phyloP scores from a whole-genome alignment of 371 early-diverging fungal species.

The Mucor piriformis region DNA sequence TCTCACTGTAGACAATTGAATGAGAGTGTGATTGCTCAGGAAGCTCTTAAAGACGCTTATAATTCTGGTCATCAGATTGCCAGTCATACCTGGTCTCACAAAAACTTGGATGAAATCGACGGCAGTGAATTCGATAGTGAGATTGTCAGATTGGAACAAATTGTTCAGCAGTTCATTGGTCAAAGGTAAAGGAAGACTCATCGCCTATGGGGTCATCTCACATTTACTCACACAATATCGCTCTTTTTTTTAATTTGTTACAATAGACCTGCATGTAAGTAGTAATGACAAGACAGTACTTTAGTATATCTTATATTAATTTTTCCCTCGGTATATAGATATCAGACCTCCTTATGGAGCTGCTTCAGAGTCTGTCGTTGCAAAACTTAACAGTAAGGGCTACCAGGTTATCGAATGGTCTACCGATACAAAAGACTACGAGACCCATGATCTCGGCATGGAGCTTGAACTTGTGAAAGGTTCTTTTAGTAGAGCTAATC shows the following conservation, averaged over 20 bases:
- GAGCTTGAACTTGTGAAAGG: constrained; percentile 20
- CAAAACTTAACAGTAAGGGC: constrained; percentile 36
- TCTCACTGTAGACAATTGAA: neutral
- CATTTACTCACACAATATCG: neutral
- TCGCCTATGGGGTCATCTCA: neutral
- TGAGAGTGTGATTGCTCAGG: constrained; percentile 3
- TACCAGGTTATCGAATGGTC: constrained; percentile 58
- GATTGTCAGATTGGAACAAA: constrained; percentile 31
- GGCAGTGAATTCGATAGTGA: constrained; percentile 25
- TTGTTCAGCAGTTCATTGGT: constrained; percentile 32
- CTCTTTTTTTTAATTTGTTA: neutral
- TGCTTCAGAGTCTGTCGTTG: constrained; percentile 23
- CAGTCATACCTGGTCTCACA: constrained; percentile 62
- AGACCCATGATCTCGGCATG: constrained; percentile 20
- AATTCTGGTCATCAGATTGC: constrained; percentile 56
- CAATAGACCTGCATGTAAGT: constrained; percentile 42
- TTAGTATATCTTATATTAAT: constrained; percentile 8
- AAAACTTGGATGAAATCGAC: constrained; percentile 27
- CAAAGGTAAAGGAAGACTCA: constrained; percentile 16
- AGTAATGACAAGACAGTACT: neutral
- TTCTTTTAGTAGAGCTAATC: neutral
- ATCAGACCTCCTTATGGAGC: constrained; percentile 54
- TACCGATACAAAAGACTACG: constrained; percentile 58
- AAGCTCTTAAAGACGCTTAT: constrained; percentile 42
- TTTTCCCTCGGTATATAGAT: constrained; percentile 25